Base-by-base conservation (phyloP, 352 stramenopile genomes). In the Pythium apleroticum region DNA sequence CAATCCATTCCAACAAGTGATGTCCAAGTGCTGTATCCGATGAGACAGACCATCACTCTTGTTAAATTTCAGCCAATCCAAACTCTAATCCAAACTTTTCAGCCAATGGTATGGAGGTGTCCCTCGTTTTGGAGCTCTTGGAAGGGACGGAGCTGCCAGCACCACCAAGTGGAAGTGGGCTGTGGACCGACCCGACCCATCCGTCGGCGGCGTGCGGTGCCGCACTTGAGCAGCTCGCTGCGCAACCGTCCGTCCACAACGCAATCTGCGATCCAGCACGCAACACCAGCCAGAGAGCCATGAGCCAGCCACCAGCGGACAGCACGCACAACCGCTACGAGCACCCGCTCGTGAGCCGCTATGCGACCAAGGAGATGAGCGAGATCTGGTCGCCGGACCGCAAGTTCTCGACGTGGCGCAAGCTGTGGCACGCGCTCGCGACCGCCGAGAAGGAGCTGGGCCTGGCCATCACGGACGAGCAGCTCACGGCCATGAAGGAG, bases 351-450 rank as follows among this genome's bases (percentile, higher is more conserved):
- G 90, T 96, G 73, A 80, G 71, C 63, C 95, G 96, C 75, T 99
- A 99, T 78, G 97, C 97, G 41, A 99, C 97, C 52, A 99, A 98
- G 73, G 97, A 99, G 80, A 99, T 99, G 97, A 99, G 94, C 70
- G 97, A 97, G 71, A 91, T 99, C 59, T 99, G 96, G 91, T 99
- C 94, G 33, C 97, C 97, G 0, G 91, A 98, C 74, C 98, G 96
- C 85, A 99, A 99, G 83, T 99, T 99, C 81, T 98, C 96, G 50
- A 99, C 97, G 35, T 99, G 97, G 97, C 86, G 97, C 68, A 95
- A 98, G 73, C 79, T 99, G 33, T 99, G 97, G 97, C 91, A 98
- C 52, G 97, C 97, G 43, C 84, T 99, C 59, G 97, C 97, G 20
- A 97, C 89, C 24, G 94, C 96, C 30, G 96, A 99, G 80, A 95